Base-by-base conservation (phyloP, 2,329 filamentous ascomycete species). In the Hypocreales sp. region DNA sequence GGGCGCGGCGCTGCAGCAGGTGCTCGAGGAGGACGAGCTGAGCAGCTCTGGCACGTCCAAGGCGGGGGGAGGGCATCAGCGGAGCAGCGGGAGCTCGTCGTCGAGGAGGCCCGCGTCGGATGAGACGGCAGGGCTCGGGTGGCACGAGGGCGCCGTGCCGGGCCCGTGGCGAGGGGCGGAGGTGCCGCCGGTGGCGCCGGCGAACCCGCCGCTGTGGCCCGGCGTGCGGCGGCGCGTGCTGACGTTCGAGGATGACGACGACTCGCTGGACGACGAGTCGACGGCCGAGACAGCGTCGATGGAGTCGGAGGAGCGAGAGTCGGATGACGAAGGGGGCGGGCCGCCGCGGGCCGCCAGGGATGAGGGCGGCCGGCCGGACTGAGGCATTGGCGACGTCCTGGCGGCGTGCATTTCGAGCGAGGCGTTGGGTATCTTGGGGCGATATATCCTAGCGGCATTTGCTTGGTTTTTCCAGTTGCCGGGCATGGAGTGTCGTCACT, bases 1-100 rank as follows among this genome's bases (percentile, higher is more conserved):
- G 31, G 67, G 69, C 5, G 60, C 63, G 0, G 64, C 67, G 25
- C 44, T 74, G 4, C 61, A 63, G n/a, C 58, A 64, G 29, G 54
- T 73, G 7, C 46, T 71, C 3, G 65, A 71, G 32, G 67, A 73
- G 33, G 64, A 70, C 31, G 58, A 47, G 18, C 26, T 26, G 17
- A 25, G 28, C 17, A 28, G 28, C 21, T 25, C 36, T 2, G 26
- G 25, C 9, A 27, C 31, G 8, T 33, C 29, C 18, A 20, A 20
- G 18, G 7, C 7, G 18, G 10, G 7, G 18, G 10, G 18, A 20
- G 32, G 30, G 8, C 28, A 26, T 12, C 25, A 24, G 8, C 30
- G 22, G 18, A 44, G 38, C 31, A 37, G 35, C 27, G 34, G 35
- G 33, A 45, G 31, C 32, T n/a, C n/a, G n/a, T 34, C 36, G n/a